Conservation (phyloP, 1,139 yeast species). For the Pichia sp. region DNA sequence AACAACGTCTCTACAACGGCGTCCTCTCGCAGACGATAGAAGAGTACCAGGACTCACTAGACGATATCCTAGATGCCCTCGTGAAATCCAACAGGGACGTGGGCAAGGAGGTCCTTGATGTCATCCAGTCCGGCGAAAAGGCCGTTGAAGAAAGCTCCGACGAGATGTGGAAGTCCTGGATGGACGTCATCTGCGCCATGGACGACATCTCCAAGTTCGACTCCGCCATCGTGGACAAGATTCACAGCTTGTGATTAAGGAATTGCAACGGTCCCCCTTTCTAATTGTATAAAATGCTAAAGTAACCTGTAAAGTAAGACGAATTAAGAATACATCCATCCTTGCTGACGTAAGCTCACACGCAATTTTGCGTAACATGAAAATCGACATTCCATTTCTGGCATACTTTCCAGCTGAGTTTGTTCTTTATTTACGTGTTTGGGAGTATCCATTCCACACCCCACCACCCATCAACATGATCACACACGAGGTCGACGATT, state of each 20-base stretch:
- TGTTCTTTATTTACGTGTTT: no score
- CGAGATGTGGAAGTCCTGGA: constrained; percentile 16
- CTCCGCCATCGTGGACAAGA: neutral
- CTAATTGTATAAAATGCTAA: no score
- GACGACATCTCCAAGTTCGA: constrained; percentile 3
- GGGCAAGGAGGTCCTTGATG: neutral
- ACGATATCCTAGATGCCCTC: constrained; percentile 20
- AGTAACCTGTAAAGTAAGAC: no score
- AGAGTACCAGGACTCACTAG: constrained; percentile 23
- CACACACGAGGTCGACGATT: neutral
- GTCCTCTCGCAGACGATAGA: constrained; percentile 22
- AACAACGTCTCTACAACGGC: constrained; percentile 24
- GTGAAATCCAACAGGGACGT: constrained; percentile 13
- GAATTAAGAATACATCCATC: no score
- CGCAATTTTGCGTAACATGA: no score
- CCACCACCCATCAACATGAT: no score
- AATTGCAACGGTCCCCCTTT: no score
- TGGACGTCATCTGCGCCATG: constrained; percentile 1
- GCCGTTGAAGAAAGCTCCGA: constrained; percentile 5
- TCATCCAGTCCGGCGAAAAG: constrained; percentile 1
- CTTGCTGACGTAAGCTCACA: no score
- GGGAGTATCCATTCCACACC: no score
- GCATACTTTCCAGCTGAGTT: no score
- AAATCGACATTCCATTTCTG: no score
- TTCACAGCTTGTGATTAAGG: neutral